Evolutionary conservation across 2,329 filamentous ascomycete species (phyloP), one percentile per base, ranked within the genome.

Genomic region (Pyricularia sp.): DNA sequence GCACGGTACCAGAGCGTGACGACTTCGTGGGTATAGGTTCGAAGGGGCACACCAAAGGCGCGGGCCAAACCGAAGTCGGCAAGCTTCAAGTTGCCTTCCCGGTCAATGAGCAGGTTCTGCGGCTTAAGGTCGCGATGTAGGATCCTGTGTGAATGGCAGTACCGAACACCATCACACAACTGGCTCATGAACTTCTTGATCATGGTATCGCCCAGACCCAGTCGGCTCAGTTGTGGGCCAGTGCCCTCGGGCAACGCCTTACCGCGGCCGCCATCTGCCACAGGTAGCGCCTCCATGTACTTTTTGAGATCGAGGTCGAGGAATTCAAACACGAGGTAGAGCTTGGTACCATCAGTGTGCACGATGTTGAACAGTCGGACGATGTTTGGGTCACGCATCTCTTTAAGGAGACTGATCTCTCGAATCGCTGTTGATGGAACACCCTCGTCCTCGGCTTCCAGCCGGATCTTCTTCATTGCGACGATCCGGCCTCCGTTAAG

Each of bases 181-280:
- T 96, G 91, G 71, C 84, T 86, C 88, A 93, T 94, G 78, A 96
- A 96, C 77, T 91, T 93, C 81, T 93, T 93, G 73, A 96, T 87
- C 82, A 94, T 93, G 67, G 84, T 84, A 65, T 89, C 84, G 64
- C 90, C 91, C 65, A 96, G 79, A 8, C 88, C 88, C 63, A 93
- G 77, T 66, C 83, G 80, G 71, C 85, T 83, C 67, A 89, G 79
- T 66, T 85, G 82, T 62, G 84, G 74, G 33, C 82, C 82, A 55
- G 87, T 85, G 61, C 89, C 89, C 70, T 92, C 89, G 3, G 91
- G 90, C 66, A 96, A 79, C 35, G 90, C 84, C 78, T 91, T 93
- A 70, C 90, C 90, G 63, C 90, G 84, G 31, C 90, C 90, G 70
- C 90, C 90, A 73, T 94, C 89, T 70, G 83, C 86, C 63, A 92